These are phyloP conservation scores for Albifimbria verrucaria DNA, from an alignment of 2,329 filamentous ascomycete species.

Conservation along the genomic window DNA sequence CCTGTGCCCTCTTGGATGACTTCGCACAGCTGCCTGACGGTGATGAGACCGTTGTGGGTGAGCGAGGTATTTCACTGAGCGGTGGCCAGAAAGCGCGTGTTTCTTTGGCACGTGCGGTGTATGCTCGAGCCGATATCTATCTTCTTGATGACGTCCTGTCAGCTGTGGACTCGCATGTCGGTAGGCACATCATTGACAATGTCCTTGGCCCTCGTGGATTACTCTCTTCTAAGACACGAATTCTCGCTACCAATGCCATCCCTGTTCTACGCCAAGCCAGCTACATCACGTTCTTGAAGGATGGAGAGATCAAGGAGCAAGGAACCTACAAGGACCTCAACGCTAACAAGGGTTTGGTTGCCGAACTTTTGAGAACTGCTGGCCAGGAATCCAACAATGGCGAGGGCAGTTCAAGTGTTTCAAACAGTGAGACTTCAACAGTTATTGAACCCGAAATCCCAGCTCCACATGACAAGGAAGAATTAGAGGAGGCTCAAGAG, in stretches of 20 bases:
- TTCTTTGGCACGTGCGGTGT: constrained; percentile 88
- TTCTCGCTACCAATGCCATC: constrained; percentile 94
- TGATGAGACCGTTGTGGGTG: constrained; percentile 93
- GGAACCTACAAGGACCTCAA: constrained; percentile 89
- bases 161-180: constrained; percentile 97
- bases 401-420: constrained; percentile 41
- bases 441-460: constrained; percentile 49
- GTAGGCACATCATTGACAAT: constrained; percentile 89
- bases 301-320: constrained; percentile 78
- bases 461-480: constrained; percentile 55
- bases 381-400: constrained; percentile 52
- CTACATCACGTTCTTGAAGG: constrained; percentile 80
- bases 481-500: constrained; percentile 77
- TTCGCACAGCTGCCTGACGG: constrained; percentile 91
- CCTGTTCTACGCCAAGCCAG: constrained; percentile 85
- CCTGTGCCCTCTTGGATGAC: constrained; percentile 87
- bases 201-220: constrained; percentile 85
- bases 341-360: constrained; percentile 89
- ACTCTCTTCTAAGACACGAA: constrained; percentile 79
- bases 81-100: constrained; percentile 95
- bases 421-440: constrained; percentile 53
- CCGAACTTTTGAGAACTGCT: constrained; percentile 76
- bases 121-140: constrained; percentile 94
- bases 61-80: constrained; percentile 92
- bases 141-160: constrained; percentile 91